Conservation (phyloP, 2,329 filamentous ascomycete species). For the Calonectria naviculata region DNA sequence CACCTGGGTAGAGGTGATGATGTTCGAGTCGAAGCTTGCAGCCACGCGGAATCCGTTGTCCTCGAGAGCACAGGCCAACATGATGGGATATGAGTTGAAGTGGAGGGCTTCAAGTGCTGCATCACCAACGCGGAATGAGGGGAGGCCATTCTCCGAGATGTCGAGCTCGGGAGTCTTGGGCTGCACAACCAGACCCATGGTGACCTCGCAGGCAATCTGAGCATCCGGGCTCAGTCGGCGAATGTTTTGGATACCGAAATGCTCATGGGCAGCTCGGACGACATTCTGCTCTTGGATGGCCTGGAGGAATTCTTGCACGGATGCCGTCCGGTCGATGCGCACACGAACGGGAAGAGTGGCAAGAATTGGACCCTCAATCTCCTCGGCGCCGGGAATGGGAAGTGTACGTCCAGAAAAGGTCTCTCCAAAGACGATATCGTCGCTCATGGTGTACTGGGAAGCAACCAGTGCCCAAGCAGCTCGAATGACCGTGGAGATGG, state of each 20-base stretch:
- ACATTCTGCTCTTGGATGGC: constrained; percentile 41
- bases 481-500: constrained; percentile 38
- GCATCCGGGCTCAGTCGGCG: constrained; percentile 56
- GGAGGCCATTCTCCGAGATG: constrained; percentile 40
- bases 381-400: constrained; percentile 40
- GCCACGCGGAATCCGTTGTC: constrained; percentile 64
- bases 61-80: constrained; percentile 70
- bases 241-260: constrained; percentile 49
- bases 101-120: constrained; percentile 68
- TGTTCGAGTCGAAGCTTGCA: constrained; percentile 71
- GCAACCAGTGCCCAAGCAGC: constrained; percentile 44
- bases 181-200: constrained; percentile 62
- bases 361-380: constrained; percentile 45
- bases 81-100: constrained; percentile 69
- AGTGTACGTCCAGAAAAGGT: constrained; percentile 44
- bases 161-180: constrained; percentile 49
- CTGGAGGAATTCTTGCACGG: constrained; percentile 37
- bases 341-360: constrained; percentile 39
- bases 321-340: constrained; percentile 34
- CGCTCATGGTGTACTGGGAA: constrained; percentile 41
- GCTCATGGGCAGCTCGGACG: constrained; percentile 41
- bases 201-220: constrained; percentile 66
- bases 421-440: constrained; percentile 43
- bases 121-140: constrained; percentile 61
- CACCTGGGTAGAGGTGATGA: constrained; percentile 62